phyloP scores from a whole-genome alignment of 352 stramenopile genomes.

The Pythium dissotocum region DNA sequence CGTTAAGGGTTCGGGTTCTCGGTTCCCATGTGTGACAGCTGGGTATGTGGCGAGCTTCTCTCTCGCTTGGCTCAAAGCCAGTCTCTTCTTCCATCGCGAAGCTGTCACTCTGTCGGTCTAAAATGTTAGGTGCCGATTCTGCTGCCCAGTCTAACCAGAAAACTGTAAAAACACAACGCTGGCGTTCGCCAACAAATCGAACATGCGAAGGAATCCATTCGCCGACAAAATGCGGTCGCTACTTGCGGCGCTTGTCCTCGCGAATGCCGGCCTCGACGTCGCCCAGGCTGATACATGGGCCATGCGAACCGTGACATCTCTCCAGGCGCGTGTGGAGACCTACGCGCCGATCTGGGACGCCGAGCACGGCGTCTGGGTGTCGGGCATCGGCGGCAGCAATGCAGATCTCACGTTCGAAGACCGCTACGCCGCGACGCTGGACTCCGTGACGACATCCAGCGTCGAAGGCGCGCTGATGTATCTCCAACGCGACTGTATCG shows the following conservation, averaged over 20 bases:
- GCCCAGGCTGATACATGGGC: constrained; percentile 29
- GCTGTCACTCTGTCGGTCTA: neutral
- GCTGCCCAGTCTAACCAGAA: neutral
- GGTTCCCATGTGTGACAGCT: neutral
- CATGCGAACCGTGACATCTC: constrained; percentile 53
- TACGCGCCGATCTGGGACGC: constrained; percentile 52
- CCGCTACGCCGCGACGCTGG: constrained; percentile 49
- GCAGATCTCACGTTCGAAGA: constrained; percentile 39
- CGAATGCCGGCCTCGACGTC: neutral
- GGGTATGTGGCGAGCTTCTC: neutral
- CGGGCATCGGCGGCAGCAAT: constrained; percentile 27
- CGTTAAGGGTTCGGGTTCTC: neutral
- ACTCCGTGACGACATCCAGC: constrained; percentile 72
- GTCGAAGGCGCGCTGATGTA: constrained; percentile 73
- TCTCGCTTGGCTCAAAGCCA: neutral
- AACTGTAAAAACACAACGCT: neutral
- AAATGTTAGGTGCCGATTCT: neutral
- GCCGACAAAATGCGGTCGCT: constrained; percentile 2
- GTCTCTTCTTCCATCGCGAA: neutral
- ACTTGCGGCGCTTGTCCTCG: neutral
- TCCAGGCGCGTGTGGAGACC: constrained; percentile 61
- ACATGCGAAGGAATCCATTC: neutral
- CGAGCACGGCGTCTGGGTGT: constrained; percentile 48
- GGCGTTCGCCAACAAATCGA: neutral
- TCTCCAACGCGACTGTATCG: constrained; percentile 69